Base-by-base conservation (phyloP, 805 yeast species). In the Suhomyces emberorum region DNA sequence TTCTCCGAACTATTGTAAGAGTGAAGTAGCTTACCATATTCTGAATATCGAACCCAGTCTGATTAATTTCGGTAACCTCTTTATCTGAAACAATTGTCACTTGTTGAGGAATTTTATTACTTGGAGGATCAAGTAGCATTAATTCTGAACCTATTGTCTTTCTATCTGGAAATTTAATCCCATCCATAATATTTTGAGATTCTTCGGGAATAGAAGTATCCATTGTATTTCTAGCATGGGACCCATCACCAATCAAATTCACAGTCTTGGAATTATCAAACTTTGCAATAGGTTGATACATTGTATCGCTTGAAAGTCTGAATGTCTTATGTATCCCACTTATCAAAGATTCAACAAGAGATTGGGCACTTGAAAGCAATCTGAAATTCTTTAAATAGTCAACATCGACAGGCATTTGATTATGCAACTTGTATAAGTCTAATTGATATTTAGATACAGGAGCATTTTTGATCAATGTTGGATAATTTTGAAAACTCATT, bases 391-490 rank as follows among this genome's bases (percentile, higher is more conserved):
- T 42, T 29, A 56, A 39, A 29, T 43, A 46, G 10, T 48, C 41
- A 11, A 40, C 31, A 24, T 48, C 45, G 10, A 48, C 47, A 3
- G 43, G 44, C 23, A 41, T 31, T 20, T 46, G 44, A 28, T 44
- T 48, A 21, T 52, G 48, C 12, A 54, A 35, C 28, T 56, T 55
- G 43, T 57, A 58, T 26, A 66, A 47, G 9, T 55, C 51, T 44
- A 58, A 32, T 37, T 74, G 79, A 61, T 82, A 88, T 34, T 74
- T 69, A 0, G 96, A 82, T 1, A 74, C 50, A 0, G 95, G 91
- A 0, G 96, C 93, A 6, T 87, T 76, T 38, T 78, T 76, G 7
- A 91, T 88, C 32, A 91, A 60, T 0, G 95, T 80, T 0, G 96
- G 96, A 54, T 82, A 91, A 47, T 79, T 72, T 16, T 61, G 55